These are phyloP conservation scores for Pleurotus tuoliensis DNA, from an alignment of 768 basidiomycete species.

Conservation along the genomic window DNA sequence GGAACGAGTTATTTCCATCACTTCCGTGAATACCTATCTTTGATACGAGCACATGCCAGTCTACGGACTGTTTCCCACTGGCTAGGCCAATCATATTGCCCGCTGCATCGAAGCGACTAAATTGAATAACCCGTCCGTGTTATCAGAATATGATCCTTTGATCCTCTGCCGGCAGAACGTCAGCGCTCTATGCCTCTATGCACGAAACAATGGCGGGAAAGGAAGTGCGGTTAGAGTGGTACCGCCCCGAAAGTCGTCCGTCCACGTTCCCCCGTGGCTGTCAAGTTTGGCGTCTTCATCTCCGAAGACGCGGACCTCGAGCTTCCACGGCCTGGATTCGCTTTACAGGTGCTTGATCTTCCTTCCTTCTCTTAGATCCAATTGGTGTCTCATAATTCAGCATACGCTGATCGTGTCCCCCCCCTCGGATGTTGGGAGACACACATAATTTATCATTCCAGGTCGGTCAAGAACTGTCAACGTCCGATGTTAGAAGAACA, in stretches of 20 bases:
- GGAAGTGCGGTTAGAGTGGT: neutral
- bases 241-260: neutral
- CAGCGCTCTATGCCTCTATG: too few species aligned
- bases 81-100: neutral
- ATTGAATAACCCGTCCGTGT: neutral
- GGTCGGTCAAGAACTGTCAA: constrained; percentile 4
- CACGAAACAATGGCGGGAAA: neutral
- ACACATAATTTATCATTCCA: neutral
- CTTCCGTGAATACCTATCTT: neutral
- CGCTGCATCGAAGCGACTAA: neutral
- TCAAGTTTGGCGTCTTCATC: neutral
- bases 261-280: neutral
- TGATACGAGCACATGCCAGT: neutral
- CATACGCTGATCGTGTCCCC: neutral
- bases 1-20: constrained; percentile 5
- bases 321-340: constrained; percentile 5
- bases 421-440: too few species aligned
- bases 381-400: too few species aligned
- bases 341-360: neutral
- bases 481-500: neutral
- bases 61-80: neutral
- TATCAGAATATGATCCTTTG: neutral
- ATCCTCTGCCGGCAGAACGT: too few species aligned
- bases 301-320: neutral
- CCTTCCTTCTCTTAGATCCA: neutral